Conservation (phyloP, 139 green algal species). For the Marvania coccoides region DNA sequence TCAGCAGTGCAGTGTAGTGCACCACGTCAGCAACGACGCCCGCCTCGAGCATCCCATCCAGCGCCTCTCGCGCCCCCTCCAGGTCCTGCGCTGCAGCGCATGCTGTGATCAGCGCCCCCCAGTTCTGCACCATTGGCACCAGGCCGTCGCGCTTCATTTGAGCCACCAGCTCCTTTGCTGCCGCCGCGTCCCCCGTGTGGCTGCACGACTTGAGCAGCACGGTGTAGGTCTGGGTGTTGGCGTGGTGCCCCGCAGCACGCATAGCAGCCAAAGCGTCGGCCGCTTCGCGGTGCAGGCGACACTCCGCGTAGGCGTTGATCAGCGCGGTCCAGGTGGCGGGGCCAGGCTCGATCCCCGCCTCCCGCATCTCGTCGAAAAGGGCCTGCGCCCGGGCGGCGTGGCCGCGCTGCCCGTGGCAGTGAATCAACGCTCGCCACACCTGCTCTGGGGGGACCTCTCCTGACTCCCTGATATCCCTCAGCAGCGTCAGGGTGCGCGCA, state of each 20-base stretch:
- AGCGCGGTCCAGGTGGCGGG: constrained; percentile 5
- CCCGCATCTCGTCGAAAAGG: constrained; percentile 16
- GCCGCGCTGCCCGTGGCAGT: neutral
- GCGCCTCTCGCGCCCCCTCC: constrained; percentile 18
- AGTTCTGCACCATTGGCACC: constrained; percentile 3
- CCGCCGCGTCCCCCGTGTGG: constrained; percentile 5
- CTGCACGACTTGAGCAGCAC: constrained; percentile 14
- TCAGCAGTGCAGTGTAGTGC: constrained; percentile 62
- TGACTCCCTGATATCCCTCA: constrained; percentile 1
- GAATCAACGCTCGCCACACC: constrained; percentile 13
- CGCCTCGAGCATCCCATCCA: constrained; percentile 61
- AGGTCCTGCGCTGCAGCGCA: constrained; percentile 3
- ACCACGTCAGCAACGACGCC: constrained; percentile 58
- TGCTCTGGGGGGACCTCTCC: constrained; percentile 1
- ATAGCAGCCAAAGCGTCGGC: neutral
- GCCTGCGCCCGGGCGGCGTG: neutral
- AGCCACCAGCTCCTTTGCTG: neutral
- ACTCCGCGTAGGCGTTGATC: constrained; percentile 24
- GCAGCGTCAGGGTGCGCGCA: neutral
- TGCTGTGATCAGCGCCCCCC: constrained; percentile 6
- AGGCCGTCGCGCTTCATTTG: constrained; percentile 3
- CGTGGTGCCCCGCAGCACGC: neutral
- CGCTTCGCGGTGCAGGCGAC: neutral
- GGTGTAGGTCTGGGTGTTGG: constrained; percentile 2
- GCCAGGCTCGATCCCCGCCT: neutral